Evolutionary conservation across 2,329 filamentous ascomycete species (phyloP), one percentile per base, ranked within the genome.

Genomic region (Pyricularia pennisetigena): DNA sequence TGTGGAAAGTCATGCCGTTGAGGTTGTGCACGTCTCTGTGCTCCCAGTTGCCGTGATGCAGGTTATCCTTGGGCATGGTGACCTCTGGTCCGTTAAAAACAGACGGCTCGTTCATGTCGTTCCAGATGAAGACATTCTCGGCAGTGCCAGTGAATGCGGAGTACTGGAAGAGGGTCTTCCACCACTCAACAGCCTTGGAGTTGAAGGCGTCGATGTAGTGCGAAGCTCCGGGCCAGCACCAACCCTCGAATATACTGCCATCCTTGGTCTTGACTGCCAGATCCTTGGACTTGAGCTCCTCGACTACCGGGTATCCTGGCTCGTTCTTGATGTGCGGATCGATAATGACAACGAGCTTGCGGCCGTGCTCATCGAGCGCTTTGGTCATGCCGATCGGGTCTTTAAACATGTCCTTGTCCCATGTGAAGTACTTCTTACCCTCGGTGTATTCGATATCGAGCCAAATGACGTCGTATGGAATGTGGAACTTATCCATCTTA

Each of bases 51-150:
- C 87, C 94, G 74, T 91, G 82, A 77, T 99, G 95, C 32, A 99
- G 79, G 76, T 99, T 99, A 82, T 99, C 95, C 80, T 97, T 97
- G 70, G 95, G 95, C 94, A 98, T 98, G 5, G 94, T 98, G 3
- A 93, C 97, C 79, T 99, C 95, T 0, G 95, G 95, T 0, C 95
- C 95, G 77, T 98, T 98, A 83, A 99, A 99, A 1, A 99, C 95
- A 0, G 95, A 98, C 0, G 95, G 95, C 81, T 99, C 95, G 76
- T 97, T 98, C 95, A 99, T 99, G 78, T 99, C 95, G 78, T 99
- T 99, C 95, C 95, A 99, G 74, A 99, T 88, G 79, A 93, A 97
- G 0, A 92, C 90, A 78, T 98, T 99, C 71, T 89, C 84, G 73
- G 90, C 85, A 1, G 93, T 93, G 65, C 93, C 94, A 78, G 92